Percentiles rank a stretch among this genome's conserved stretches.
phyloP scores from a whole-genome alignment of 1,139 yeast species.

The Lodderomyces jiufengensis region DNA sequence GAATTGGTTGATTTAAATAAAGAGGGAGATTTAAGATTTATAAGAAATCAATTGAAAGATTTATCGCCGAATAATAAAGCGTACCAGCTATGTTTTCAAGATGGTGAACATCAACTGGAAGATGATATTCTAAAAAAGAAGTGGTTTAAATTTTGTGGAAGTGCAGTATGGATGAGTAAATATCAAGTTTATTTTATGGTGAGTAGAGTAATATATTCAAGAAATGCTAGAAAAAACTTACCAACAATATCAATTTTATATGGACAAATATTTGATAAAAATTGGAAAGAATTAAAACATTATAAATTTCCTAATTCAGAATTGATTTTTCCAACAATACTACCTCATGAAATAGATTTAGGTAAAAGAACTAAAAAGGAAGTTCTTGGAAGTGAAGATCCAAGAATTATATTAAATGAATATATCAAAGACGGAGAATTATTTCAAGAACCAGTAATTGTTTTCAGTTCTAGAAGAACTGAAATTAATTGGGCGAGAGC shows the following conservation, averaged over 20 bases:
- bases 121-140: slow-evolving; percentile 17
- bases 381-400: slow-evolving; percentile 44
- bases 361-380: slow-evolving; percentile 13
- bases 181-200: slow-evolving; percentile 33
- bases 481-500: slow-evolving; percentile 23
- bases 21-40: slow-evolving; percentile 7
- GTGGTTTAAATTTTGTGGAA: slow-evolving; percentile 33
- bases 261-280: slow-evolving; percentile 25
- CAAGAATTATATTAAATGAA: slow-evolving; percentile 32
- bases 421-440: slow-evolving; percentile 20
- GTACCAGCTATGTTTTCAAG: slow-evolving; percentile 13
- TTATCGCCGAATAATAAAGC: slow-evolving; percentile 4
- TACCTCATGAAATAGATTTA: slow-evolving; percentile 26
- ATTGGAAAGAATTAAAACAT: slow-evolving; percentile 26
- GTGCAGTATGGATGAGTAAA: slow-evolving; percentile 32
- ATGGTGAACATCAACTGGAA: slow-evolving; percentile 10
- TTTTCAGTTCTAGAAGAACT: slow-evolving; percentile 37
- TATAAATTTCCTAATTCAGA: slow-evolving; percentile 20
- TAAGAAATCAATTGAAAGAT: slow-evolving; percentile 10
- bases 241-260: slow-evolving; percentile 25
- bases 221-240: slow-evolving; percentile 17
- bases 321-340: slow-evolving; percentile 22
- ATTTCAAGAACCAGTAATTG: slow-evolving; percentile 42
- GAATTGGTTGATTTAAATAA: slow-evolving; percentile 9
- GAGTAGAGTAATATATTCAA: slow-evolving; percentile 27